Percentiles rank a stretch among this genome's conserved stretches.
These are phyloP conservation scores for Mucor saturninus DNA, from an alignment of 371 early-diverging fungal species.

Conservation along the genomic window DNA sequence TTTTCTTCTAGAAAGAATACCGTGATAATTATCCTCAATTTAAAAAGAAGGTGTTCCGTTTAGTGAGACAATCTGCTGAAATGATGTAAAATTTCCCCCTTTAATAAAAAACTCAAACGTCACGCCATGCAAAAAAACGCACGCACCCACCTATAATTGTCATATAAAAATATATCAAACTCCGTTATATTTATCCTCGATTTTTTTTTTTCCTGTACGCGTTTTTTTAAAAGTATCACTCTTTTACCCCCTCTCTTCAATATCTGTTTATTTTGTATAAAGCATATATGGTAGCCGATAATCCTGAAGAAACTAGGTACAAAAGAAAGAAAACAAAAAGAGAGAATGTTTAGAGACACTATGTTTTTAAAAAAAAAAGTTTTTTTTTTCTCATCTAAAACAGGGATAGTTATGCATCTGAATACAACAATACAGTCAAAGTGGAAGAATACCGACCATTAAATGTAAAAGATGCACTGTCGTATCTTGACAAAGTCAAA, in stretches of 20 bases:
- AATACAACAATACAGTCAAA: not conserved
- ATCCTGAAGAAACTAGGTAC: no score
- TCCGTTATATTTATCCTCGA: no score
- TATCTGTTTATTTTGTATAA: no score
- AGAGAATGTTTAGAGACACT: not conserved
- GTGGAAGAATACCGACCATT: constrained; percentile 37
- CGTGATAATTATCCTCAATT: constrained; percentile 72
- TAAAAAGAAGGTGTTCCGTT: constrained; percentile 75
- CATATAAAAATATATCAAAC: no score
- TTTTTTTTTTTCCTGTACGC: no score
- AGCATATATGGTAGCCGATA: no score
- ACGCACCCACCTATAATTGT: no score
- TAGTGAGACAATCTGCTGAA: constrained; percentile 69
- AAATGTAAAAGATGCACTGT: constrained; percentile 88
- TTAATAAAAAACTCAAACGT: no score
- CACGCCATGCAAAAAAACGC: no score
- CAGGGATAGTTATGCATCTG: not conserved
- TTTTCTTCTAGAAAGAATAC: constrained; percentile 67
- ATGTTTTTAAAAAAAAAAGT: not conserved
- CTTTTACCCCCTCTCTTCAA: no score
- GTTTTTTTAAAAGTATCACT: no score
- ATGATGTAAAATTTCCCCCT: constrained; percentile 11
- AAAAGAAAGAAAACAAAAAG: no score
- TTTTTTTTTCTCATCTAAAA: not conserved
- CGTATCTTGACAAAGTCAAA: constrained; percentile 97